These are phyloP conservation scores for Umbilicaria muhlenbergii DNA, from an alignment of 495 filamentous ascomycete species.

Conservation along the genomic window DNA sequence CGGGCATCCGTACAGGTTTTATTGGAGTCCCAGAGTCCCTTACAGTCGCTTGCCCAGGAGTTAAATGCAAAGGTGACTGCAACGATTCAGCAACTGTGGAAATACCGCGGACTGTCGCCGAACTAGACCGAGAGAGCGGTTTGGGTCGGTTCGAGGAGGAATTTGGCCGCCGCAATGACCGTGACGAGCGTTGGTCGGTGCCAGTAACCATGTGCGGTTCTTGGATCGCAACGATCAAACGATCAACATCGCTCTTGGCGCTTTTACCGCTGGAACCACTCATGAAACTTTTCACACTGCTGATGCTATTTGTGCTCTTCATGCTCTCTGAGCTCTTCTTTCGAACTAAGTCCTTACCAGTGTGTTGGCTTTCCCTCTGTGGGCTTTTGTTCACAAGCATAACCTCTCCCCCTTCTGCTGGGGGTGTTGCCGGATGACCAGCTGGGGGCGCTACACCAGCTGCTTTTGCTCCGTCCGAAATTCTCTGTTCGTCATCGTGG, in stretches of 20 bases:
- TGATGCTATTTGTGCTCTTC: slow-evolving; percentile 22
- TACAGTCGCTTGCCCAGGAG: slow-evolving; percentile 13
- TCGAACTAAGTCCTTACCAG: slow-evolving; percentile 8
- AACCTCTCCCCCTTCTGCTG: slow-evolving; percentile 33
- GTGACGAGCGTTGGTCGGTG: slow-evolving; percentile 12
- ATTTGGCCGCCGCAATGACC: neutral
- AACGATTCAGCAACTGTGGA: neutral
- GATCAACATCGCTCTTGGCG: slow-evolving; percentile 50
- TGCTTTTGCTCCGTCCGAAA: slow-evolving; percentile 1
- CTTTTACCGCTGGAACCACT: slow-evolving; percentile 37
- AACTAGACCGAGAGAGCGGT: slow-evolving; percentile 2
- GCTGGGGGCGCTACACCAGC: slow-evolving; percentile 1
- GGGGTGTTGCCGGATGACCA: slow-evolving; percentile 15
- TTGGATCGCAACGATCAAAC: slow-evolving; percentile 61
- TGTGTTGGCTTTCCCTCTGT: slow-evolving; percentile 5
- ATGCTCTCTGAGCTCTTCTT: slow-evolving; percentile 24
- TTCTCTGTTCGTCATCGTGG: slow-evolving; percentile 15
- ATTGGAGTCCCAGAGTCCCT: slow-evolving; percentile 14
- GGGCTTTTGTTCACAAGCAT: slow-evolving; percentile 30
- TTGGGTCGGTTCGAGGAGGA: neutral
- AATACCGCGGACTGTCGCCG: neutral
- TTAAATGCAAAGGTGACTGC: neutral
- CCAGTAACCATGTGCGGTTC: slow-evolving; percentile 34
- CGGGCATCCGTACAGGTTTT: slow-evolving; percentile 16
- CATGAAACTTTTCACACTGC: slow-evolving; percentile 33